These are phyloP conservation scores for Sambucus nigra DNA, from an alignment of 129 eudicot species.

Conservation along the genomic window DNA sequence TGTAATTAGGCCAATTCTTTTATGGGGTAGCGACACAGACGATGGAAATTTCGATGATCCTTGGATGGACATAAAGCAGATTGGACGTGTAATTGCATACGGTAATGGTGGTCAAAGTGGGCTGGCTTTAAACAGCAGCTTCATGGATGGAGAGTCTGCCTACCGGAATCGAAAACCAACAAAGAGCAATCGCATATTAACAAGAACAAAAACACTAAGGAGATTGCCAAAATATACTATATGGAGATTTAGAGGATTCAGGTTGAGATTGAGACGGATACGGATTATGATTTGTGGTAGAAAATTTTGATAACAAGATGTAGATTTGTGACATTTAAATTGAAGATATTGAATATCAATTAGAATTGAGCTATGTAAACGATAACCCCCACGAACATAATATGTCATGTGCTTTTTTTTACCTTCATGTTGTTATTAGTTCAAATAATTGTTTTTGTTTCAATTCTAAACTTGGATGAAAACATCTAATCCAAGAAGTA, in stretches of 20 bases:
- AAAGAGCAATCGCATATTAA: constrained; percentile 28
- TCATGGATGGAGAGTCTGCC: neutral
- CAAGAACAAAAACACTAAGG: constrained; percentile 39
- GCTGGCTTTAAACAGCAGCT: constrained; percentile 10
- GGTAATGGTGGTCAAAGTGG: constrained; percentile 7
- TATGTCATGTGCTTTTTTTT: too few relatives aligned
- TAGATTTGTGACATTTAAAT: neutral
- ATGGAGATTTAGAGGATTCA: constrained; percentile 32
- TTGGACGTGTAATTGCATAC: neutral
- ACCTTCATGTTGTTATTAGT: too few relatives aligned
- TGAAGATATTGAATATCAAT: too few relatives aligned
- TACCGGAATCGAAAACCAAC: constrained; percentile 7
- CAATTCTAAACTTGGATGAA: too few relatives aligned
- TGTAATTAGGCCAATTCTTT: constrained; percentile 40
- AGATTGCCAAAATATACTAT: constrained; percentile 46
- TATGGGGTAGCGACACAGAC: constrained; percentile 76
- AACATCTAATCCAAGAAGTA: too few relatives aligned
- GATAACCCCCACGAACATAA: too few relatives aligned
- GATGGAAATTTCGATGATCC: constrained; percentile 42
- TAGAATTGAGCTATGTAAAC: too few relatives aligned
- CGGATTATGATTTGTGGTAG: constrained; percentile 30
- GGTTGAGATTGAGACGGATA: constrained; percentile 24
- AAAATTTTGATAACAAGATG: constrained; percentile 15
- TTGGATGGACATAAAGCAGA: constrained; percentile 37
- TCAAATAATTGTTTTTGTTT: too few relatives aligned